Evolutionary conservation across 1,284 basidiomycete species (phyloP), one percentile per base, ranked within the genome.

Genomic region (Entoloma clypeatum): DNA sequence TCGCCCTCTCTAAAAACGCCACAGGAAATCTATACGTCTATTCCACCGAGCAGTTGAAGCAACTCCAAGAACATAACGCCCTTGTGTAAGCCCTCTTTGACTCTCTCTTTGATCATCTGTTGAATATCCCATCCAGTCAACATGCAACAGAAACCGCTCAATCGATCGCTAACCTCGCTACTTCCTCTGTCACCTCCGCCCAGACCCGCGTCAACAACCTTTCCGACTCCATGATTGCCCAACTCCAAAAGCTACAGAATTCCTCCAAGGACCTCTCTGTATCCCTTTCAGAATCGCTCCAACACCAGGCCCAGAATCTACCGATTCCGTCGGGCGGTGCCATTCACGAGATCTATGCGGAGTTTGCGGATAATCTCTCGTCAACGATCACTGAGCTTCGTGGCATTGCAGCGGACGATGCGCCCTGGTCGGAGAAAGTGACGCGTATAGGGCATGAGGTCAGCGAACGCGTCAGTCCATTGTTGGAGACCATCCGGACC

Each of bases 31-130:
- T 87, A 36, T 73, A 72, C 50, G 72, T 68, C 19, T 81, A 81
- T 57, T 84, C 85, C 2, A 69, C 73, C 36, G 81, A 86, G 47
- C 85, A 87, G 54, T 60, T 86, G 56, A 82, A 77, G 50, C 75
- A 84, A 47, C 63, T 87, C 32, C 80, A 81, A 55, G 65, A 69
- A n/a, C 86, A 88, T 51, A 82, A 65, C 47, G 69, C 62, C 34
- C 62, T 86, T 34, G 72, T 85, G 77, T 85, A 62, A 39, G 79
- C 65, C 21, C 28, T 36, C n/a, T 6, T 27, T 6, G 22, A 21
- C 25, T 37, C 26, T 33, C 5, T n/a, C 13, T n/a, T 27, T 24
- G 33, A 13, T 38, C 35, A 27, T 3, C 23, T 44, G 36, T 37
- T 46, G 43, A 28, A 27, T 25, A 28, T 3, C 37, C 3, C 28